Evolutionary conservation across 192 early-diverging fungal species (phyloP).

Genomic region (Chytriomyces sp.): DNA sequence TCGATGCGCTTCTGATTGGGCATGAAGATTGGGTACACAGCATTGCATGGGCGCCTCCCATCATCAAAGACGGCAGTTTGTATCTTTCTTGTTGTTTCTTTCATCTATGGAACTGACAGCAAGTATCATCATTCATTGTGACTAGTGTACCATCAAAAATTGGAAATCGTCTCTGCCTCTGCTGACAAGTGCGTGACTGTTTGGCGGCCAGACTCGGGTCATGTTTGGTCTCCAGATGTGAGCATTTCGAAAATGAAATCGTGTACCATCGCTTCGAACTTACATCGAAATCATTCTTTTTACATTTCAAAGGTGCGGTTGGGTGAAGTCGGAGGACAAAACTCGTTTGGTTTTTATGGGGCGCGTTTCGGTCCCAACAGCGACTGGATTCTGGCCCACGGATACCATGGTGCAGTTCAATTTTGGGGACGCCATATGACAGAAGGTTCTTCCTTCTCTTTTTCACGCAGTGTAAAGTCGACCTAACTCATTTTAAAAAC

Average conservation of each 20-base stretch:
- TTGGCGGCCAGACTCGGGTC: constrained; percentile 80
- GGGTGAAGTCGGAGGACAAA: constrained; percentile 82
- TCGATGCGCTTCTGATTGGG: constrained; percentile 90
- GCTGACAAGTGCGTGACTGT: constrained; percentile 91
- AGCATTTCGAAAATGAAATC: constrained; percentile 3
- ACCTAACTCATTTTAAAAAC: too few relatives aligned
- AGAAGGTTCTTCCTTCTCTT: background rate
- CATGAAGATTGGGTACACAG: constrained; percentile 97
- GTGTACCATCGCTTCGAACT: too few relatives aligned
- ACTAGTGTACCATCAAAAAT: constrained; percentile 55
- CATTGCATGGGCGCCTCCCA: constrained; percentile 76
- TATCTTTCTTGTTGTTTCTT: too few relatives aligned
- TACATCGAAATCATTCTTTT: constrained; percentile 6
- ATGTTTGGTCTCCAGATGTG: constrained; percentile 83
- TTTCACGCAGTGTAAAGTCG: too few relatives aligned
- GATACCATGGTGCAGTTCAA: constrained; percentile 84
- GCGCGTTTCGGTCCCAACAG: constrained; percentile 71
- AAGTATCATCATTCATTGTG: constrained; percentile 26
- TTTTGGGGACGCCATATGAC: constrained; percentile 68
- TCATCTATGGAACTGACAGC: background rate
- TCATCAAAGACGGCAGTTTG: constrained; percentile 6
- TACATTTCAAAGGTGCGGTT: constrained; percentile 67
- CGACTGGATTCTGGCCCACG: constrained; percentile 72
- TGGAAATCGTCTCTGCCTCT: constrained; percentile 81
- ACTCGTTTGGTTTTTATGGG: constrained; percentile 81